Evolutionary conservation across 169 alveolate species (phyloP).

Genomic region (Neospora caninum): DNA sequence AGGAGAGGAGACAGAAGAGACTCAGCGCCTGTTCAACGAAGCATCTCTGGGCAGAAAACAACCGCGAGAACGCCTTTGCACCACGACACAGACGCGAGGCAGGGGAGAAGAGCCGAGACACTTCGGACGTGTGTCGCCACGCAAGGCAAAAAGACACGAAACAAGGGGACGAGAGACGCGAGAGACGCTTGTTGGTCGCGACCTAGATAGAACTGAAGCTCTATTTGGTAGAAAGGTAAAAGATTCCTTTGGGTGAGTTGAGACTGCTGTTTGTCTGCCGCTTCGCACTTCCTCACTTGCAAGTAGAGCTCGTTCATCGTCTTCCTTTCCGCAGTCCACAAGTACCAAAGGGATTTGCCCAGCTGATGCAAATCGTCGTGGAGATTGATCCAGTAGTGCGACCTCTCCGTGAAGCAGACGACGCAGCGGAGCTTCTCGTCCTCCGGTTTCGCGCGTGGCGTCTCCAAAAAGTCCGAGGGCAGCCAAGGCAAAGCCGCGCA

Average conservation of each 20-base stretch:
- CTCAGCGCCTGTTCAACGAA: not conserved
- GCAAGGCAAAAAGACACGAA: too few species aligned
- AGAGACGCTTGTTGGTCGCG: too few species aligned
- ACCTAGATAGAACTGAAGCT: too few species aligned
- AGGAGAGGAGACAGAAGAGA: not conserved
- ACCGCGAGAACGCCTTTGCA: not conserved
- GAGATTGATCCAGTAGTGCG: constrained; percentile 28
- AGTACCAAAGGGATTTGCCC: constrained; percentile 33
- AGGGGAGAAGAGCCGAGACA: too few species aligned
- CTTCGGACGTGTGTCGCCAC: too few species aligned
- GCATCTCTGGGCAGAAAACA: not conserved
- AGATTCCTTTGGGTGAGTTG: too few species aligned
- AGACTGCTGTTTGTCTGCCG: too few species aligned
- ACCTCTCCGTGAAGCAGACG: constrained; percentile 52
- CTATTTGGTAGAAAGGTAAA: too few species aligned
- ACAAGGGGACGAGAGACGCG: too few species aligned
- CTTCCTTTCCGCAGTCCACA: constrained; percentile 50
- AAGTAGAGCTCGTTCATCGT: constrained; percentile 33
- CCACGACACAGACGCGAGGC: too few species aligned
- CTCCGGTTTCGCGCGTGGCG: not conserved
- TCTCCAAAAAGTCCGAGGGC: not conserved
- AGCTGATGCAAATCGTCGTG: constrained; percentile 50
- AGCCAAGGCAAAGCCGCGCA: constrained; percentile 60
- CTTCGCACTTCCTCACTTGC: not conserved
- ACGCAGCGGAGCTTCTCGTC: constrained; percentile 52